Evolutionary conservation across 805 yeast species (phyloP), one percentile per base, ranked within the genome.

Genomic region (Candida coquimbonensis): DNA sequence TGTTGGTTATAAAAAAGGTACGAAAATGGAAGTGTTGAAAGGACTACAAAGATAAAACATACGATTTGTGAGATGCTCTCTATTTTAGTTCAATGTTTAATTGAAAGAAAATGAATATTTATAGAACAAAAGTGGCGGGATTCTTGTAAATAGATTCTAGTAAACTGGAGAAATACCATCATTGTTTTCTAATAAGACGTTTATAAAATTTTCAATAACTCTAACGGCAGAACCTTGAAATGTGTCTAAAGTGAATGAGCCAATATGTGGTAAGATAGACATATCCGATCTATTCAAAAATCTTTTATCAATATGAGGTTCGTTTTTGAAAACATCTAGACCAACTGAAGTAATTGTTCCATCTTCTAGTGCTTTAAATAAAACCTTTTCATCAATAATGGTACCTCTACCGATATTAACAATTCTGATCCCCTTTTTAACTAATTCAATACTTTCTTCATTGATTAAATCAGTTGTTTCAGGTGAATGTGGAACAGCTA

Each of bases 391-490:
- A 53, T 84, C 79, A 48, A 86, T 72, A 32, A 83, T 74, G 5
- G 73, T 54, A 2, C 95, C 95, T 49, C 95, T 69, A 2, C 95
- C 95, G 40, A 86, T 80, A 56, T 86, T 86, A 41, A 86, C 79
- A 25, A 86, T 66, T 44, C 86, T 69, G 9, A 81, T 71, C 1
- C 85, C 82, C 38, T 68, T 65, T 36, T 73, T 70, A 45, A 83
- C 67, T 40, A 65, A 54, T 9, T 63, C 61, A 26, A 86, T 67
- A 1, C 80, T 60, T 1, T 68, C 55, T 32, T 57, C 60, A 55
- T 81, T 76, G 49, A 85, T 64, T 49, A 83, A 58, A 54, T 80
- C 72, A 12, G 65, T 55, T 0, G 93, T 83, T 29, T 74, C 72
- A 4, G 77, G 70, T 3, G 80, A 73, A 21, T 80, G 80, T 4